Base-by-base conservation (phyloP, 2,329 filamentous ascomycete genomes). In the Fusarium anguioides region DNA sequence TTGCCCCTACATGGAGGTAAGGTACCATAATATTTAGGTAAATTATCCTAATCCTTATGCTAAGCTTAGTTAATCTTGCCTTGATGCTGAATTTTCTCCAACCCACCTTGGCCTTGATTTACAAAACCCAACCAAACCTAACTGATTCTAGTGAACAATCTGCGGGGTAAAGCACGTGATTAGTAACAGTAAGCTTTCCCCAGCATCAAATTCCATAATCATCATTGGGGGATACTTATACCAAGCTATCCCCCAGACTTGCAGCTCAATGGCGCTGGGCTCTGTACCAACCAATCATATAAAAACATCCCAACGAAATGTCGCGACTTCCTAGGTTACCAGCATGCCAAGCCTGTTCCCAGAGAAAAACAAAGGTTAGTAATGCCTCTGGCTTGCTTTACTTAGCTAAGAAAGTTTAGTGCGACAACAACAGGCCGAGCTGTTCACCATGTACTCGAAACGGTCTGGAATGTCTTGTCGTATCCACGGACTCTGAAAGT, bases 321-420 rank as follows among this genome's bases (percentile, higher is more conserved):
- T 23, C 37, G 2, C 55, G 55, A 9, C 39, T 54, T 0, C 62
- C 61, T 14, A 55, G 62, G 21, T 9, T 66, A 4, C 63, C 57
- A 15, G 62, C 62, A 2, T 66, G 63, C 35, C 62, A 66, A 23
- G 41, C 37, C 8, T 66, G 57, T 11, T 37, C 63, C 0, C 51
- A 58, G 9, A 40, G 39, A 3, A 66, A 66, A 8, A 66, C 62
- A 15, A 66, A 62, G 46, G 60, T 57, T 1, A 10, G 8, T 10
- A 27, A 6, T 27, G 26, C 6, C 9, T 7, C 11, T 27, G 8
- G 6, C 8, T 27, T 8, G 11, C 26, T 27, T 7, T 10, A 7
- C 26, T 10, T 4, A 27, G 11, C 26, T 27, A 27, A 27, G 4
- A 15, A 6, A 4, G 3, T 3, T 1, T 3, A 64, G 50, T 66